Conservation (phyloP, 176 grass and related monocot species). For the Echinochloa phyllopogon region DNA sequence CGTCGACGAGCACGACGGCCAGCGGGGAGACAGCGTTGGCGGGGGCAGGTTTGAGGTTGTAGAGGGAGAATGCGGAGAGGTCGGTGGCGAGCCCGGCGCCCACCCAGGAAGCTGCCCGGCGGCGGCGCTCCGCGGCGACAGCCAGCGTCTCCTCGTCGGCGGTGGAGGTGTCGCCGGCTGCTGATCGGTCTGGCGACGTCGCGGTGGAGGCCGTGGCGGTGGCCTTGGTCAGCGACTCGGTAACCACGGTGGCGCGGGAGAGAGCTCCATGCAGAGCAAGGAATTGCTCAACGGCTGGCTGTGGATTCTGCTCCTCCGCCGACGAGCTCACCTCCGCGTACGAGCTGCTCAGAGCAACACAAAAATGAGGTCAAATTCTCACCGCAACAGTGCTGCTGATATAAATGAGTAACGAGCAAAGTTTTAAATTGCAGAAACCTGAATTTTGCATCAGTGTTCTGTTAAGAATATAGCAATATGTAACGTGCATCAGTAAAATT, state of each 20-base stretch:
- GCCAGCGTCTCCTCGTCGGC: constrained; percentile 54
- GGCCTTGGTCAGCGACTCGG: constrained; percentile 58
- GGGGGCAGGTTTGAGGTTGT: constrained; percentile 50
- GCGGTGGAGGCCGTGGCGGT: constrained; percentile 19
- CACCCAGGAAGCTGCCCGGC: constrained; percentile 71
- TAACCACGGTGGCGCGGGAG: constrained; percentile 55
- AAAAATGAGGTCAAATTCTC: constrained; percentile 17
- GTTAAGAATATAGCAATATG: background rate
- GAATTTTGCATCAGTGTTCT: background rate
- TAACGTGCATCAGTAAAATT: background rate
- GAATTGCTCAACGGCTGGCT: constrained; percentile 84
- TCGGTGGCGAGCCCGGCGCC: constrained; percentile 78
- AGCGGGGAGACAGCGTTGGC: constrained; percentile 34
- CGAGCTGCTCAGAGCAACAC: constrained; percentile 57
- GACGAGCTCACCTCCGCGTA: constrained; percentile 80
- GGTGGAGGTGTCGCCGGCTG: constrained; percentile 1
- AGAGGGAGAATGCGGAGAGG: constrained; percentile 81
- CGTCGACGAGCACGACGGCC: constrained; percentile 59
- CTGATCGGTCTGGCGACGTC: constrained; percentile 31
- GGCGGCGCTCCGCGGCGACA: constrained; percentile 56
- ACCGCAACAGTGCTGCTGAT: background rate
- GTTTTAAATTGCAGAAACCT: background rate
- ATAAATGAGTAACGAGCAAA: background rate
- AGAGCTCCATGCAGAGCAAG: constrained; percentile 72
- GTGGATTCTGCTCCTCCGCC: constrained; percentile 81